phyloP scores from a whole-genome alignment of 305 asterid genomes.

The Fraxinus velutina region DNA sequence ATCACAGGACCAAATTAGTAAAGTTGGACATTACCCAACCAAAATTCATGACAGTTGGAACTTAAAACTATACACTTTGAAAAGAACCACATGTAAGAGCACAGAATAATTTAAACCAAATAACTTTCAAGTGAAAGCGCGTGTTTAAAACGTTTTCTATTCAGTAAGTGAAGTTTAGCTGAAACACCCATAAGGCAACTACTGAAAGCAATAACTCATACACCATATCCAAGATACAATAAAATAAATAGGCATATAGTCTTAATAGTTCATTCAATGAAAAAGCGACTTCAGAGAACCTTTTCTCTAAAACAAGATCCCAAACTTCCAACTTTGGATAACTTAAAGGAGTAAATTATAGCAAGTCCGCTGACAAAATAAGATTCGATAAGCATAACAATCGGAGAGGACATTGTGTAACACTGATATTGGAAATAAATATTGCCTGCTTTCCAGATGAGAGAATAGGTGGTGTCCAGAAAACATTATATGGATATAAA shows the following conservation, averaged over 20 bases:
- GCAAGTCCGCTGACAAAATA: neutral
- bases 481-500: conserved; percentile 6
- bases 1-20: neutral
- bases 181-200: neutral
- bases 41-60: neutral
- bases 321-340: conserved; percentile 9
- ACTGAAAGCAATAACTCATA: neutral
- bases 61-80: neutral
- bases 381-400: conserved; percentile 12
- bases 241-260: neutral
- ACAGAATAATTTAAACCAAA: neutral
- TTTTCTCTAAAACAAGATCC: neutral
- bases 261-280: neutral
- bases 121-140: neutral
- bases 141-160: neutral
- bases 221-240: neutral
- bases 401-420: neutral
- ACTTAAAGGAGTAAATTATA: conserved; percentile 17
- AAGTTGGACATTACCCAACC: neutral
- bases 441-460: conserved; percentile 3
- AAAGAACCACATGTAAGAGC: neutral
- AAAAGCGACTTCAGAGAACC: conserved; percentile 2
- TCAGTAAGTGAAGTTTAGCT: neutral
- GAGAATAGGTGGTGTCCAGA: conserved; percentile 12
- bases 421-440: neutral